Evolutionary conservation across 768 basidiomycete species (phyloP).

Genomic region (Tulasnella sp.): DNA sequence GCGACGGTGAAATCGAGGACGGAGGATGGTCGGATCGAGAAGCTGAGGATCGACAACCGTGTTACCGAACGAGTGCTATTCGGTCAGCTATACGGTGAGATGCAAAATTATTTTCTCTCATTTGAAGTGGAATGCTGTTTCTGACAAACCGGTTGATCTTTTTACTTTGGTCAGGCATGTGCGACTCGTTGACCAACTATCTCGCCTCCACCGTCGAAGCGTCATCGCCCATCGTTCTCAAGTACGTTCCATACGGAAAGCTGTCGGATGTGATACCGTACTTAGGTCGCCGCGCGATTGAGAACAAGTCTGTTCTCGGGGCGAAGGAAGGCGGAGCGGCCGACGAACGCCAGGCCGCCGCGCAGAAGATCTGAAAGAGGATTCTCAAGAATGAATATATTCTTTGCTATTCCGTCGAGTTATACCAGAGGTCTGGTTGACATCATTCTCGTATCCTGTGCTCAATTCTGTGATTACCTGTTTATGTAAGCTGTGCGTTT

Average conservation of each 20-base stretch:
- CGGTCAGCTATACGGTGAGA: slow-evolving; percentile 73
- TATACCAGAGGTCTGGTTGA: too few relatives aligned
- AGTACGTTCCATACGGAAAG: slow-evolving; percentile 33
- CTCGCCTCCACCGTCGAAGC: slow-evolving; percentile 43
- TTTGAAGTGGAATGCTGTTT: background rate
- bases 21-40: slow-evolving; percentile 18
- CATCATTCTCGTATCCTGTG: too few relatives aligned
- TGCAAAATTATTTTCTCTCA: background rate
- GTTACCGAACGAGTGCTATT: slow-evolving; percentile 58
- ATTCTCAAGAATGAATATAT: too few relatives aligned
- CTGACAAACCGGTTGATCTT: background rate
- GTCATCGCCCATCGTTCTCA: slow-evolving; percentile 62
- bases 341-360: slow-evolving; percentile 47
- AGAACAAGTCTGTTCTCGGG: slow-evolving; percentile 84
- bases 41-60: slow-evolving; percentile 34
- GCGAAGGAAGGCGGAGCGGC: slow-evolving; percentile 41
- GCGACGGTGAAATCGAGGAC: slow-evolving; percentile 27
- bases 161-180: slow-evolving; percentile 60
- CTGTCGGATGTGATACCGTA: slow-evolving; percentile 53
- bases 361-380: slow-evolving; percentile 39
- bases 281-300: slow-evolving; percentile 73
- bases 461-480: too few relatives aligned
- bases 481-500: too few relatives aligned
- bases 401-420: too few relatives aligned
- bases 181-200: slow-evolving; percentile 64